A percentile compares a stretch with the other conserved stretches of the same genome.
Evolutionary conservation across 2,329 filamentous ascomycete species (phyloP).

Genomic region (Stachybotrys elegans): DNA sequence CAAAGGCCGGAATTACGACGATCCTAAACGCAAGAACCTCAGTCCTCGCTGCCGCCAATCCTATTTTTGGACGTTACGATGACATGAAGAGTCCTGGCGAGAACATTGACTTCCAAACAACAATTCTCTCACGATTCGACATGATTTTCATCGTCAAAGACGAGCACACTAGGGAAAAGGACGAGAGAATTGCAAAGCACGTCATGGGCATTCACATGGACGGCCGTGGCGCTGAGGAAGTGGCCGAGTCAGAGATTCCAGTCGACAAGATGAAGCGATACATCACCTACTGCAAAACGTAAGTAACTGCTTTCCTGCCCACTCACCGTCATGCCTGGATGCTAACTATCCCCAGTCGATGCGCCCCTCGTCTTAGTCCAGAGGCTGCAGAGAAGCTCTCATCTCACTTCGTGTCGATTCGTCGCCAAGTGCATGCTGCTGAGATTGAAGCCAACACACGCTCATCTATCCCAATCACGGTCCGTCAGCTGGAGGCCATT

Average conservation of each 20-base stretch:
- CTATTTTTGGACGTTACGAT: conserved; percentile 96
- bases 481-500: conserved; percentile 94
- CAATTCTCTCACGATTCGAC: conserved; percentile 95
- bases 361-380: conserved; percentile 82
- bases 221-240: conserved; percentile 74
- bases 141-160: conserved; percentile 99
- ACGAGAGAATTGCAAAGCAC: conserved; percentile 92
- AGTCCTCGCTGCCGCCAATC: conserved; percentile 91
- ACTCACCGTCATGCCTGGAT: neutral
- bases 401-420: conserved; percentile 94
- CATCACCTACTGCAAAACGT: conserved; percentile 95
- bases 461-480: conserved; percentile 93
- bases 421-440: conserved; percentile 85
- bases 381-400: conserved; percentile 94
- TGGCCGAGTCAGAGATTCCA: conserved; percentile 79
- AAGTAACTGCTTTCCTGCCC: conserved; percentile 31
- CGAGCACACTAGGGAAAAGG: conserved; percentile 82
- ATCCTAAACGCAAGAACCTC: conserved; percentile 95
- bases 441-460: conserved; percentile 87
- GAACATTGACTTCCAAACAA: conserved; percentile 99
- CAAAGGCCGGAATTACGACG: conserved; percentile 96
- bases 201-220: conserved; percentile 98
- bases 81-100: conserved; percentile 96
- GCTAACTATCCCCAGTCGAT: conserved; percentile 57
- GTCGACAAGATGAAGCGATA: conserved; percentile 98